Evolutionary conservation across 2,329 filamentous ascomycete species (phyloP).

Genomic region (Didymellaceae sp.): DNA sequence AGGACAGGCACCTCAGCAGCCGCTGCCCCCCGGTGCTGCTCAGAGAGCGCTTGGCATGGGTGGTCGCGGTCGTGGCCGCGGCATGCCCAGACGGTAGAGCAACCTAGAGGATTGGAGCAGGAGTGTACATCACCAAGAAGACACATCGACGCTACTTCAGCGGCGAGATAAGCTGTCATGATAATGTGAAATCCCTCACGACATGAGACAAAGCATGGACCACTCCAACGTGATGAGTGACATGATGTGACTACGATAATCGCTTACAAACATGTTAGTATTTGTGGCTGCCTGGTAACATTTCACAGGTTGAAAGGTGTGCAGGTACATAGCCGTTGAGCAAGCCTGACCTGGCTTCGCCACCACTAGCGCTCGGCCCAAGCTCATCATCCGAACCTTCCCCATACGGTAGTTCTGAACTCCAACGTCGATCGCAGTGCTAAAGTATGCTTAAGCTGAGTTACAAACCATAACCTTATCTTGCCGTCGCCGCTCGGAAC

Average conservation of each 20-base stretch:
- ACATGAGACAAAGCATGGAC: background rate
- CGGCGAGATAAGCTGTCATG: slow-evolving; percentile 37
- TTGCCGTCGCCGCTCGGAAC: slow-evolving; percentile 16
- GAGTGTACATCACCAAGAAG: slow-evolving; percentile 34
- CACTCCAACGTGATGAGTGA: background rate
- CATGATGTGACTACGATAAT: too few species aligned
- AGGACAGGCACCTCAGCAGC: slow-evolving; percentile 79
- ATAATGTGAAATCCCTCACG: slow-evolving; percentile 36
- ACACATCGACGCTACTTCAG: slow-evolving; percentile 19
- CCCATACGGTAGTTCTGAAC: background rate
- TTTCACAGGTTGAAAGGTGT: too few species aligned
- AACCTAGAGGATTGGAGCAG: background rate
- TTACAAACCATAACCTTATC: slow-evolving; percentile 20
- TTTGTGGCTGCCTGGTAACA: too few species aligned
- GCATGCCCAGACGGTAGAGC: slow-evolving; percentile 80
- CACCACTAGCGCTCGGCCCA: background rate
- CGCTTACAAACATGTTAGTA: too few species aligned
- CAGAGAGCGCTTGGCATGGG: slow-evolving; percentile 85
- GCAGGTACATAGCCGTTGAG: too few species aligned
- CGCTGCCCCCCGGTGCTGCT: slow-evolving; percentile 70
- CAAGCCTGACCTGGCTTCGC: too few species aligned
- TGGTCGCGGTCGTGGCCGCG: slow-evolving; percentile 61
- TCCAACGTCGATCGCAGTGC: slow-evolving; percentile 9
- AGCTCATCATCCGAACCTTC: background rate
- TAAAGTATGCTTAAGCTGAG: slow-evolving; percentile 18